phyloP scores from a whole-genome alignment of 495 filamentous ascomycete genomes.

The Aspergillus indologenus region DNA sequence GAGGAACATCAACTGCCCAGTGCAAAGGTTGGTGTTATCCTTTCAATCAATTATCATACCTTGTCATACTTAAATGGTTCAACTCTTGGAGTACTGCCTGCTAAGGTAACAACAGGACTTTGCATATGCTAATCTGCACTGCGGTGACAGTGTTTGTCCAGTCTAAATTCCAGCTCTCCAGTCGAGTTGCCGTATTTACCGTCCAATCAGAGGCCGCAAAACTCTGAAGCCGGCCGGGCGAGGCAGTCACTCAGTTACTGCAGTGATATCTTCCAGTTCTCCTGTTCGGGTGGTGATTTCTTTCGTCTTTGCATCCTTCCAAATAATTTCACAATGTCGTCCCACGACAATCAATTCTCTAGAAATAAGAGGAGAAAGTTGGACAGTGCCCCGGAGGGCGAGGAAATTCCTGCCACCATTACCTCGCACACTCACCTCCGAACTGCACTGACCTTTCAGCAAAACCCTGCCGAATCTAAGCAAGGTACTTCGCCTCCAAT shows the following conservation, averaged over 20 bases:
- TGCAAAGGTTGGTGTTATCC: no score
- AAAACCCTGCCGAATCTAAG: constrained; percentile 57
- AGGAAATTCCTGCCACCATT: constrained; percentile 43
- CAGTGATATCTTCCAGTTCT: background rate
- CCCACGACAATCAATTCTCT: constrained; percentile 21
- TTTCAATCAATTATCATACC: no score
- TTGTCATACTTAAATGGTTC: no score
- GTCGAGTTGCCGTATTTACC: background rate
- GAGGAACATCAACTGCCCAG: no score
- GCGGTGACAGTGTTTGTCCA: no score
- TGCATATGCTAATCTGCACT: no score
- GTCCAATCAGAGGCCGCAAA: constrained; percentile 8
- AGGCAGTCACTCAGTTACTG: background rate
- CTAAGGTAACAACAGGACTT: no score
- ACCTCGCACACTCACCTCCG: constrained; percentile 57
- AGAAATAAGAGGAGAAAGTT: constrained; percentile 45
- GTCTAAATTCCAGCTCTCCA: no score
- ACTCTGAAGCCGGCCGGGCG: constrained; percentile 4
- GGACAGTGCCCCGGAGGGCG: constrained; percentile 22
- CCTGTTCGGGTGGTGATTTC: background rate
- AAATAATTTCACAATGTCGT: constrained; percentile 22
- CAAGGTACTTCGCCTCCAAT: constrained; percentile 52
- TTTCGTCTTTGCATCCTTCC: background rate
- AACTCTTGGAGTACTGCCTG: no score
- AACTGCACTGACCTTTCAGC: constrained; percentile 62